Base-by-base conservation (phyloP, 2,329 filamentous ascomycete species). In the Pseudocercospora musae region DNA sequence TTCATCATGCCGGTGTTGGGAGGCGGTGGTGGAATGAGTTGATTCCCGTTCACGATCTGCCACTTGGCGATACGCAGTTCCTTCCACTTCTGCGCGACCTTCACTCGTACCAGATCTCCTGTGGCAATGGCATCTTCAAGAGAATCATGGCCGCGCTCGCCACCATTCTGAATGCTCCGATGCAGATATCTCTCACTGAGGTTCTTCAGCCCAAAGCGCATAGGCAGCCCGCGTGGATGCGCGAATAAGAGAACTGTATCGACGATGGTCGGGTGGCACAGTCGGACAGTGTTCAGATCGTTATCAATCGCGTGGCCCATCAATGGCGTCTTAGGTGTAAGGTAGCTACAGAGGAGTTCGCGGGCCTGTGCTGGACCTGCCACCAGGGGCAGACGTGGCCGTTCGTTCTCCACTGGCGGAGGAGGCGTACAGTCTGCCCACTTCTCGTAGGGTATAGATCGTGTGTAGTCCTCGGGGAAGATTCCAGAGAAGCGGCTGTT, bases 261-360 rank as follows among this genome's bases (percentile, higher is more conserved):
- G 70, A 97, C 85, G 58, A 97, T 82, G 0, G 85, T 89, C 0
- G 90, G 90, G 70, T 98, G 95, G 49, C 96, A 87, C 56, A 98
- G 84, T 37, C 94, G 89, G 44, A 89, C 82, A 2, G 89, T 86
- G 73, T 96, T 97, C 59, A 99, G 84, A 71, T 99, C 95, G 73
- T 99, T 99, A 72, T 99, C 95, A 8, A 98, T 85, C 0, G 92
- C 93, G 75, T 99, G 95, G 0, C 95, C 95, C 52, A 99, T 90
- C 0, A 99, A 78, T 0, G 93, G 90, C 0, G 93, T 99, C 0
- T 83, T 79, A 0, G 92, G 90, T 1, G 87, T 84, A 55, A 99
- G 83, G 58, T 90, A 82, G 0, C 84, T 83, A 76, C 96, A 91
- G 8, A 99, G 84, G 0, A 97, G 82, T 1, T 86, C 81, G 8